phyloP scores from a whole-genome alignment of 129 eudicot genomes.

The Flaveria sonorensis region DNA sequence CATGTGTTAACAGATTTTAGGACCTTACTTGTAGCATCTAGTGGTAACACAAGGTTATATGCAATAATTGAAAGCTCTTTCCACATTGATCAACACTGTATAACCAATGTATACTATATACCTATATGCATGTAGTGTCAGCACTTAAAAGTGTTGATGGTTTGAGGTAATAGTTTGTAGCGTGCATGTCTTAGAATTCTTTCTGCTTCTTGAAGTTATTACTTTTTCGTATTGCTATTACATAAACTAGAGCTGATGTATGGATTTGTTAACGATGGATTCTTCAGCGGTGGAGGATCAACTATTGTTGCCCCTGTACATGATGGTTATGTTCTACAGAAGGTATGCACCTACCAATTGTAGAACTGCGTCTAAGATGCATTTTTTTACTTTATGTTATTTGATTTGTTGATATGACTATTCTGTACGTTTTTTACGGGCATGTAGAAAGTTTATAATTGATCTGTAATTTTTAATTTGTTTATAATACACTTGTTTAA shows the following conservation, averaged over 20 bases:
- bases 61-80: background rate
- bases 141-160: background rate
- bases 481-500: background rate
- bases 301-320: slow-evolving; percentile 97
- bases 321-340: slow-evolving; percentile 98
- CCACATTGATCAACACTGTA: background rate
- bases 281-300: slow-evolving; percentile 96
- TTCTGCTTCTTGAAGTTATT: slow-evolving; percentile 1
- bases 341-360: slow-evolving; percentile 51
- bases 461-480: background rate
- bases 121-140: background rate
- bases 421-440: background rate
- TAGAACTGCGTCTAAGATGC: background rate
- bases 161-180: background rate
- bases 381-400: background rate
- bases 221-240: background rate
- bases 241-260: slow-evolving; percentile 17
- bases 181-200: background rate
- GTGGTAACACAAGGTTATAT: background rate
- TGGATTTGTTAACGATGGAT: slow-evolving; percentile 15
- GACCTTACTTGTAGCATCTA: background rate
- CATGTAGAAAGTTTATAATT: background rate
- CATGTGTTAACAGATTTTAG: background rate
- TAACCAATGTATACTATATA: background rate
- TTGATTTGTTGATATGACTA: slow-evolving; percentile 19